Conservation (phyloP, 202 grass and related monocot genomes). For the Digitaria exilis region DNA sequence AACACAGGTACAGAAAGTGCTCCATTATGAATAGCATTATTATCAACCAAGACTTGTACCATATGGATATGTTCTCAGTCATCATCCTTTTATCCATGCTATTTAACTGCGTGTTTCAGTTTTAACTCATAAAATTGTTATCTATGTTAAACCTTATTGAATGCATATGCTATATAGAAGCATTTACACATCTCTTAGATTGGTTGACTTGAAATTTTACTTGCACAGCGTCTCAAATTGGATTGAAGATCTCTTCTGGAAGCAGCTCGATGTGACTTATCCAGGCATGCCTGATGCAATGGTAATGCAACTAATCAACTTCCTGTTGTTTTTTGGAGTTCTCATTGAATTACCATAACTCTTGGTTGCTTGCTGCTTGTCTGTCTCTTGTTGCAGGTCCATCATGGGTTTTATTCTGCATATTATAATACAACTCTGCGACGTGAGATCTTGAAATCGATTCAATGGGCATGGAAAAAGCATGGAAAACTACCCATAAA, state of each 20-base stretch:
- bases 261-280: slow-evolving; percentile 92
- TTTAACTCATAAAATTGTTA: no score
- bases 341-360: slow-evolving; percentile 29
- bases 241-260: slow-evolving; percentile 98
- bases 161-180: neutral
- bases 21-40: slow-evolving; percentile 12
- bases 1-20: slow-evolving; percentile 58
- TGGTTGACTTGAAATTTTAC: slow-evolving; percentile 33
- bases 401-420: slow-evolving; percentile 93
- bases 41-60: neutral
- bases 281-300: slow-evolving; percentile 94
- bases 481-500: slow-evolving; percentile 68
- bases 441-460: slow-evolving; percentile 59
- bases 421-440: slow-evolving; percentile 81
- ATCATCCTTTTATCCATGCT: neutral
- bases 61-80: neutral
- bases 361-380: slow-evolving; percentile 10
- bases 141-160: slow-evolving; percentile 1
- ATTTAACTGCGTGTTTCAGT: neutral
- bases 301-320: slow-evolving; percentile 46
- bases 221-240: slow-evolving; percentile 72
- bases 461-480: slow-evolving; percentile 59
- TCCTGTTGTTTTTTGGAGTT: neutral
- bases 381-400: slow-evolving; percentile 59
- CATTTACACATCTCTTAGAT: slow-evolving; percentile 11